These are phyloP conservation scores for Salix viminalis DNA, from an alignment of 345 rosid species.

Conservation along the genomic window DNA sequence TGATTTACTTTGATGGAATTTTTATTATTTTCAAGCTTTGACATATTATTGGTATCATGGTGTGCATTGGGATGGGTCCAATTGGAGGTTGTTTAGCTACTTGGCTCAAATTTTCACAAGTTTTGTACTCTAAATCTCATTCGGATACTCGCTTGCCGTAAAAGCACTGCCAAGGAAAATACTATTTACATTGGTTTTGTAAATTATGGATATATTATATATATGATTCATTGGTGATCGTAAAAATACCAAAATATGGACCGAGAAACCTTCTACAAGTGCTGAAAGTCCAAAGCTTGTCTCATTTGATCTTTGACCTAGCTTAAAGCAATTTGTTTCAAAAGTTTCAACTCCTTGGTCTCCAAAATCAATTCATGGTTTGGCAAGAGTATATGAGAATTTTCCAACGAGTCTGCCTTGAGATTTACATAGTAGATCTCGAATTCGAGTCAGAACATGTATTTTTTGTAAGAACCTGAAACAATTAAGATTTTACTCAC, in stretches of 20 bases:
- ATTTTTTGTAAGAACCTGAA: rapidly evolving
- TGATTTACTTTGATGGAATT: not conserved
- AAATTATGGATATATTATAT: not conserved
- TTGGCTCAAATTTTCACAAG: not conserved
- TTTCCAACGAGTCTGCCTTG: rapidly evolving
- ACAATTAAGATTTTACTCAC: rapidly evolving
- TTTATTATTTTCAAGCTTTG: not conserved
- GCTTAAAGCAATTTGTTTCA: not conserved
- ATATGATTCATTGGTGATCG: not conserved
- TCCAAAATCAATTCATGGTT: not conserved
- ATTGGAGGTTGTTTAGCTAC: not conserved
- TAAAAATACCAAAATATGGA: not conserved
- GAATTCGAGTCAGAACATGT: rapidly evolving
- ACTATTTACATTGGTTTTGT: not conserved
- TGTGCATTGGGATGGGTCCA: not conserved
- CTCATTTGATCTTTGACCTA: not conserved
- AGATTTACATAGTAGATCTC: no score
- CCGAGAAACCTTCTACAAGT: not conserved
- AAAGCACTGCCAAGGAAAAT: not conserved
- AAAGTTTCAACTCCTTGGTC: not conserved
- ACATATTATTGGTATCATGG: not conserved
- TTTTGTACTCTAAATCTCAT: not conserved
- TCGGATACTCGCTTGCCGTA: not conserved
- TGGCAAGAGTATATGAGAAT: not conserved
- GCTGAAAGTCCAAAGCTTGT: not conserved